Evolutionary conservation across 1,139 yeast species (phyloP), one percentile per base, ranked within the genome.

Genomic region (Sugiyamaella novakii): DNA sequence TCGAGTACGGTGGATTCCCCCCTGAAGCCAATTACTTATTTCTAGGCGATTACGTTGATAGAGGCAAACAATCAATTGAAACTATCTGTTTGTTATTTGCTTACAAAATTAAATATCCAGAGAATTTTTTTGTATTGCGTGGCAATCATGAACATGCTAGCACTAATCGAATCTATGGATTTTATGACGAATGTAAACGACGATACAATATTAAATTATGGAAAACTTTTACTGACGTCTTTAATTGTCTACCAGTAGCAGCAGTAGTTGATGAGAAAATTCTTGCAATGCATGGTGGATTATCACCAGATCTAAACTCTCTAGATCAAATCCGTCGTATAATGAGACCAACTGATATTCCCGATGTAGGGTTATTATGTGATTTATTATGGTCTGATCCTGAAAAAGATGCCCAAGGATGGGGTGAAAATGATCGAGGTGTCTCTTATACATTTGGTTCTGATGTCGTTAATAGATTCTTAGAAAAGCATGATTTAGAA

Each of bases 141-240:
- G 98, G 98, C 58, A 91, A 91, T 70, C 98, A 91, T 75, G 98
- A 92, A 72, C 87, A 96, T 75, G 98, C 98, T 39, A 86, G 95
- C 43, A 91, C 92, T 66, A 92, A 89, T 73, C 84, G 97, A 74
- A 89, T 92, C 68, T 92, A 92, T 70, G 98, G 98, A 40, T 91
- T 91, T 69, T 91, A 91, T 71, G 98, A 91, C 70, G 98, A 91
- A 73, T 92, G 98, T 35, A 72, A 92, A 73, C 85, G 98, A 76
- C 85, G 98, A 69, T 91, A 88, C 75, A 89, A 89, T 73, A 89
- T 92, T 71, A 91, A 89, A 73, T 83, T 89, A 63, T 92, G 98
- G 98, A 92, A 92, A 72, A 89, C 96, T 17, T 92, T 92, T 67
- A 89, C 97, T 43, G 98, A 92, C 73, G 89, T 97, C 72, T 92